Evolutionary conservation across 1,139 yeast species (phyloP), one percentile per base, ranked within the genome.

Genomic region (Nakaseomyces delphensis): DNA sequence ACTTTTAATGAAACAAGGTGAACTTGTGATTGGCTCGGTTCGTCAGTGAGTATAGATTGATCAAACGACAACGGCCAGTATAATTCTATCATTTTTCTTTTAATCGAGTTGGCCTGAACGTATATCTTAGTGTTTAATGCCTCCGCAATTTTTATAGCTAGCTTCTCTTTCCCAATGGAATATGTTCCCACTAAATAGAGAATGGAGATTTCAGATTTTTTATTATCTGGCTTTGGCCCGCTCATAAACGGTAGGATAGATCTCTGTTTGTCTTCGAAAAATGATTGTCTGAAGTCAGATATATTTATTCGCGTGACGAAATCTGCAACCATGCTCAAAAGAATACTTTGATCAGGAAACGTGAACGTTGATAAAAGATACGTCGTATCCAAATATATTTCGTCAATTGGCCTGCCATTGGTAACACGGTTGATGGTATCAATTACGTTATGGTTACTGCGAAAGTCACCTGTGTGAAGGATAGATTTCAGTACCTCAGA

Each of bases 401-500:
- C 71, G 52, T 83, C 79, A 13, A 79, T 63, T 10, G 56, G 23
- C 5, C 32, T 36, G 11, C 40, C 39, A 20, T 64, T 19, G 23
- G 43, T 66, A 43, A 60, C 60, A 23, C 44, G 23, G 43, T 43
- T 35, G 15, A 51, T 48, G 45, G 40, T 69, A n/a, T 59, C 55
- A 36, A 53, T 43, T 39, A 59, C 45, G 2, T 31, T 16, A 15
- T 60, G 59, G 48, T 73, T 73, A 10, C 87, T 89, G 44, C 98
- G 66, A 54, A 89, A 91, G 61, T 91, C 98, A 4, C 97, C 98
- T 44, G 96, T 87, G 59, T 91, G 98, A 30, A 91, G 62, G 1
- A 75, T 68, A 30, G 50, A 51, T 30, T 43, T 46, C 9, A 50
- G 11, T 10, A 20, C 30, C 4, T 24, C 9, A 24, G 32, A 28